Conservation (phyloP, 2,329 filamentous ascomycete genomes). For the Fusarium virguliforme region DNA sequence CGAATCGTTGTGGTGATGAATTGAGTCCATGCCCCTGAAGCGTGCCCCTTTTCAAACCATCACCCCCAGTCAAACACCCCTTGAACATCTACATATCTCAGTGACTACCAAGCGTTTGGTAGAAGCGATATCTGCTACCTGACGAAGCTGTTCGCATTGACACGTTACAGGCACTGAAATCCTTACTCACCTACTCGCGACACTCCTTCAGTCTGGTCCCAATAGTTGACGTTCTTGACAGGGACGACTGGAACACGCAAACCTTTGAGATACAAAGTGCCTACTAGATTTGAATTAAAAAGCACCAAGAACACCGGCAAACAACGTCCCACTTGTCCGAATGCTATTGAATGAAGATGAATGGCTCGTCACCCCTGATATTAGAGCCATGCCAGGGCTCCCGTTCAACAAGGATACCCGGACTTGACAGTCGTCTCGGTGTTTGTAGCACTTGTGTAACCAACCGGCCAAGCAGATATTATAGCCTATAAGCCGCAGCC, state of each 20-base stretch:
- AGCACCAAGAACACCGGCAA: background rate
- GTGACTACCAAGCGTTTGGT: no score
- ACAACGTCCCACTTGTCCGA: background rate
- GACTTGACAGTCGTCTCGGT: background rate
- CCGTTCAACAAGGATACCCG: background rate
- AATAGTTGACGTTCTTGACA: background rate
- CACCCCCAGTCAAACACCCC: no score
- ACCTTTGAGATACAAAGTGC: background rate
- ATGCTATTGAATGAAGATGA: background rate
- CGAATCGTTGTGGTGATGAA: no score
- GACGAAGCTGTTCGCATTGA: no score
- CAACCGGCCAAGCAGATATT: background rate
- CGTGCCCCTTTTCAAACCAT: no score
- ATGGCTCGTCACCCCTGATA: background rate
- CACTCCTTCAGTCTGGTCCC: no score
- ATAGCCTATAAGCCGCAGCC: background rate
- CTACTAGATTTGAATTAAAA: background rate
- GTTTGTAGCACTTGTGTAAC: slow-evolving; percentile 2
- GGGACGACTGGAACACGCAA: no score
- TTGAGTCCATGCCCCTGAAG: no score
- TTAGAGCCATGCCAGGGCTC: background rate
- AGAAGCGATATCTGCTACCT: no score
- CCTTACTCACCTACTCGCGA: no score
- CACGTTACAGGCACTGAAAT: no score
- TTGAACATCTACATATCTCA: no score